Evolutionary conservation across 164 flowering plant genomes (phyloP).

Genomic region (Tinospora cordifolia): DNA sequence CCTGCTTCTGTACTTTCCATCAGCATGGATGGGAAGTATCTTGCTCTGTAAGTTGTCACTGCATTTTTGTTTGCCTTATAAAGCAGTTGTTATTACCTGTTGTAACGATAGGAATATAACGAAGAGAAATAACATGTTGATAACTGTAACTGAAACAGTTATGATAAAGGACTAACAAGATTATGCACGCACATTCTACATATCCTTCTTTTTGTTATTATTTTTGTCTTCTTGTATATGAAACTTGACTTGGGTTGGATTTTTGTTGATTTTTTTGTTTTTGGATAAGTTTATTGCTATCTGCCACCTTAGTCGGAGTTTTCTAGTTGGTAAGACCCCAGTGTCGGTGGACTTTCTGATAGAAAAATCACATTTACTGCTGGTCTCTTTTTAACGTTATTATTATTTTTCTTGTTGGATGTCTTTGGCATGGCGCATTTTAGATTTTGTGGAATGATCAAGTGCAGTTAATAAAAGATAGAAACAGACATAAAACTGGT

Average conservation of each 20-base stretch:
- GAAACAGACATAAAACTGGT: neutral
- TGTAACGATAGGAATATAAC: neutral
- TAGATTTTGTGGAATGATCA: neutral
- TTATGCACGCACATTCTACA: neutral
- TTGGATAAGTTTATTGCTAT: neutral
- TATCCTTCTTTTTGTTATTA: neutral
- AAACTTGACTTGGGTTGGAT: neutral
- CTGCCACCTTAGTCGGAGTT: neutral
- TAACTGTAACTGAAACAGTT: no score
- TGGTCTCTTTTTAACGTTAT: neutral
- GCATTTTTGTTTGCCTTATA: neutral
- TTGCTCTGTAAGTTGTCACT: constrained; percentile 66
- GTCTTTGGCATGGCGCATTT: neutral
- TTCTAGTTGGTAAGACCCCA: neutral
- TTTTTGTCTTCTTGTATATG: neutral
- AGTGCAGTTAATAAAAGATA: neutral
- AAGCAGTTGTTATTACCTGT: neutral
- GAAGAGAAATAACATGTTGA: no score
- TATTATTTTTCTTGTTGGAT: neutral
- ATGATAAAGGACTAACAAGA: neutral
- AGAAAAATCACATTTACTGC: neutral
- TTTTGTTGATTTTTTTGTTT: neutral
- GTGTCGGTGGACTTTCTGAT: neutral
- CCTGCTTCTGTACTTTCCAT: constrained; percentile 67
- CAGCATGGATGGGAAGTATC: constrained; percentile 92